These are phyloP conservation scores for Solanum dulcamara DNA, from an alignment of 257 asterid genomes.

Conservation along the genomic window DNA sequence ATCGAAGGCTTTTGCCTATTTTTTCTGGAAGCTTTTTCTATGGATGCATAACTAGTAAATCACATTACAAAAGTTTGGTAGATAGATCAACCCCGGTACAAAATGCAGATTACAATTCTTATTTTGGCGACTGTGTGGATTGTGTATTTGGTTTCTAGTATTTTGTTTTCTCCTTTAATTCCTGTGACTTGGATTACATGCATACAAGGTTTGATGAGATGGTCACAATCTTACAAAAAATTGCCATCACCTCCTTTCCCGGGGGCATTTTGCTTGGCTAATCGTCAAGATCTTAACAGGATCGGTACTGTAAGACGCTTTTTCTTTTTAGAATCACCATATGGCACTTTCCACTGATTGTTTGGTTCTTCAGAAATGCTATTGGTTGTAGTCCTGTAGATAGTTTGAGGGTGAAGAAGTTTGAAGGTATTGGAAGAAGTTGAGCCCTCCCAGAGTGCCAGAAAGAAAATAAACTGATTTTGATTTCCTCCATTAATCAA, in stretches of 20 bases:
- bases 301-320: background rate
- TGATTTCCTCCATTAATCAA: background rate
- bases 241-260: background rate
- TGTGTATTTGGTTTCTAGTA: background rate
- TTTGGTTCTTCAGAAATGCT: background rate
- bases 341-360: background rate
- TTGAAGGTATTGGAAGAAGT: background rate
- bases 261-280: background rate
- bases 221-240: background rate
- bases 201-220: background rate
- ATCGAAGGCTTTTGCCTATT: background rate
- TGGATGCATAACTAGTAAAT: background rate
- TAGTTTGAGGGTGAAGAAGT: too few relatives aligned
- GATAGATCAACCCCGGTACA: background rate
- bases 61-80: background rate
- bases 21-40: background rate
- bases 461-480: background rate
- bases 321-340: background rate
- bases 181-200: background rate
- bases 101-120: background rate
- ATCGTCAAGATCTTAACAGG: background rate
- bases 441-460: background rate
- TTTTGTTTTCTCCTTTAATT: background rate
- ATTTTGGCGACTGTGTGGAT: background rate
- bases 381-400: background rate